phyloP scores from a whole-genome alignment of 306 rosid species.

The Prosopis cineraria region DNA sequence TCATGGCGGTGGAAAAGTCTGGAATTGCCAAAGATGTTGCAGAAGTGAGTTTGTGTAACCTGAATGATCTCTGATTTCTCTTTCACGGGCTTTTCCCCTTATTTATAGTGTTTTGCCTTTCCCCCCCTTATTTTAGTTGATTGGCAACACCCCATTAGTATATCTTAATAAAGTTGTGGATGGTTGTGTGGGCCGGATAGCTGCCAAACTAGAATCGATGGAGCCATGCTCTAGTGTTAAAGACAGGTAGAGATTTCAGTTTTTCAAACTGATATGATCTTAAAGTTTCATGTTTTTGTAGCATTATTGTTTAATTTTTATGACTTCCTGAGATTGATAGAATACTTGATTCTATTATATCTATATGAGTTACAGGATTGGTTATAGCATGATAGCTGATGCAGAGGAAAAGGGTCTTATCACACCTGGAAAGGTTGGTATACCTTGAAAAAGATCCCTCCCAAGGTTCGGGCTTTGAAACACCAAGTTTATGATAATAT shows the following conservation, averaged over 20 bases:
- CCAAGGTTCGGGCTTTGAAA: background rate
- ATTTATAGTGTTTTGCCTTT: slow-evolving; percentile 12
- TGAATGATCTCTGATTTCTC: background rate
- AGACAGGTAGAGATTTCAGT: slow-evolving; percentile 54
- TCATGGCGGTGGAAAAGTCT: slow-evolving; percentile 58
- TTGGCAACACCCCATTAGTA: slow-evolving; percentile 82
- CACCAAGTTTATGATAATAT: background rate
- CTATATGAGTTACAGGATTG: slow-evolving; percentile 54
- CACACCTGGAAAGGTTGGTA: slow-evolving; percentile 71
- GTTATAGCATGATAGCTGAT: slow-evolving; percentile 82
- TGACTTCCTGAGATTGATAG: background rate
- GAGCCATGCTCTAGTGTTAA: slow-evolving; percentile 84
- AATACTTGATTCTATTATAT: slow-evolving; percentile 1
- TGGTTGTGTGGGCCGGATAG: slow-evolving; percentile 70
- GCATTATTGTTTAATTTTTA: background rate
- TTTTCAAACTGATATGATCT: background rate
- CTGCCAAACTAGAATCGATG: slow-evolving; percentile 77
- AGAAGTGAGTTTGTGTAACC: slow-evolving; percentile 51
- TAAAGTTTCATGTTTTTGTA: slow-evolving; percentile 8
- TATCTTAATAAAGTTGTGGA: slow-evolving; percentile 63
- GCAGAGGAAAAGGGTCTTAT: slow-evolving; percentile 75
- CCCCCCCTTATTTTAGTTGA: slow-evolving; percentile 48
- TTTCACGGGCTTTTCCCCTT: background rate
- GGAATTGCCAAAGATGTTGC: slow-evolving; percentile 77
- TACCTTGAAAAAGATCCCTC: slow-evolving; percentile 18